Evolutionary conservation across 2,329 filamentous ascomycete species (phyloP).

Genomic region (Biscogniauxia marginata): DNA sequence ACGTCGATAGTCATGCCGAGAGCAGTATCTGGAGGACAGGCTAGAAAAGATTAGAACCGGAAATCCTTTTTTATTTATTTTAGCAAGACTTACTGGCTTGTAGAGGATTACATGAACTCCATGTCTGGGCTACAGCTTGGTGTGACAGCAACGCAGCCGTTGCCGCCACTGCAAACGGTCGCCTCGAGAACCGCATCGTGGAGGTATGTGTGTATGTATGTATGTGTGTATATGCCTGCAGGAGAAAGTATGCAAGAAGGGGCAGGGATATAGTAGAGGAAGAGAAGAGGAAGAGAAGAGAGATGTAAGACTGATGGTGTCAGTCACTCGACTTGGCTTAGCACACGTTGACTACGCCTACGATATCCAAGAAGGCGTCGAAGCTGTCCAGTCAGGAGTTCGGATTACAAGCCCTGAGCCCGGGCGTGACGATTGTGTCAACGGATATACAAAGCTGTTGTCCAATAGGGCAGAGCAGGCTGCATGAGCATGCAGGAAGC

Average conservation of each 20-base stretch:
- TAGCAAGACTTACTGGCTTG: slow-evolving; percentile 24
- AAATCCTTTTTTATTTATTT: not conserved
- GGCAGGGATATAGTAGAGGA: slow-evolving; percentile 4
- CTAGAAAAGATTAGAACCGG: slow-evolving; percentile 37
- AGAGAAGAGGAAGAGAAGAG: not conserved
- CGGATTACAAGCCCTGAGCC: not conserved
- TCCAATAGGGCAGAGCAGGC: not conserved
- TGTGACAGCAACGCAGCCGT: slow-evolving; percentile 21
- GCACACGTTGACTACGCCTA: not conserved
- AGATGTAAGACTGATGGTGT: not conserved
- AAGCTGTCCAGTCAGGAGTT: not conserved
- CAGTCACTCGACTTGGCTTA: not conserved
- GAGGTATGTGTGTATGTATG: not conserved
- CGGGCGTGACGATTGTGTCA: not conserved
- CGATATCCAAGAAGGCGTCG: too few relatives aligned
- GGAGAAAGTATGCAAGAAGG: slow-evolving; percentile 12
- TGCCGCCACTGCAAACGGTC: slow-evolving; percentile 19
- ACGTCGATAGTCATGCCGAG: slow-evolving; percentile 79
- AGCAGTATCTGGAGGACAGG: slow-evolving; percentile 74
- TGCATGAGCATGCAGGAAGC: not conserved
- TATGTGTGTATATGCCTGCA: slow-evolving; percentile 10
- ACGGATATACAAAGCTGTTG: not conserved
- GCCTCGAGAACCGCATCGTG: slow-evolving; percentile 24
- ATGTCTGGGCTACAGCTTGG: slow-evolving; percentile 29
- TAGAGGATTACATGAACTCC: slow-evolving; percentile 32